Evolutionary conservation across 192 early-diverging fungal genomes (phyloP).

Genomic region (Coemansia interrupta): DNA sequence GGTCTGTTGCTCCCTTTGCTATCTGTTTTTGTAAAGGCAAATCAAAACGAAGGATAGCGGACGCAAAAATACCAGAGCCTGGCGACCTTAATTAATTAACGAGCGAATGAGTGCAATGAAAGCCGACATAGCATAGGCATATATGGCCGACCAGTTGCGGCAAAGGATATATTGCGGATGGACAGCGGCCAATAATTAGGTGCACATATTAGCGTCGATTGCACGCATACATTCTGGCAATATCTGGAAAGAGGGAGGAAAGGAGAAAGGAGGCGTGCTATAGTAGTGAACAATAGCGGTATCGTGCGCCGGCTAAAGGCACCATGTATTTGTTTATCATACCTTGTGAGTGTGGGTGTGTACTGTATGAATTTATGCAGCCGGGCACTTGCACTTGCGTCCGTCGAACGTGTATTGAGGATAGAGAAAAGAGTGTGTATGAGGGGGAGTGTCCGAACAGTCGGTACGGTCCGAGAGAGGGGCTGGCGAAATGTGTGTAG

Average conservation of each 20-base stretch:
- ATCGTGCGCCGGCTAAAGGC: no score
- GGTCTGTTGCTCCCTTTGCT: neutral
- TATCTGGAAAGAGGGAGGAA: neutral
- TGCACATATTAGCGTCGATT: slow-evolving; percentile 3
- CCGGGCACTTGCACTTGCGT: no score
- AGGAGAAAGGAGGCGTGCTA: no score
- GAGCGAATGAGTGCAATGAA: neutral
- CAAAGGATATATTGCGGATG: neutral
- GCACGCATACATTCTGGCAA: neutral
- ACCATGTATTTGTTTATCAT: no score
- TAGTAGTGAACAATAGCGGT: no score
- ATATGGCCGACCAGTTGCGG: neutral
- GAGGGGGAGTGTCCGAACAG: no score
- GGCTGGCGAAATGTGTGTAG: no score
- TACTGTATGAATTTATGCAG: no score
- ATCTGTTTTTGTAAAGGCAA: slow-evolving; percentile 6
- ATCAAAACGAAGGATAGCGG: slow-evolving; percentile 7
- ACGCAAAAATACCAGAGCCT: neutral
- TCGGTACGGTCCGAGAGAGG: no score
- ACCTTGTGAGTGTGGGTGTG: no score
- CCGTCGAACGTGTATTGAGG: no score
- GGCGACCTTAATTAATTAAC: neutral
- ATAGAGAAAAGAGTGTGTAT: no score
- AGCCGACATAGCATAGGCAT: neutral
- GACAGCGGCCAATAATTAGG: slow-evolving; percentile 3